Evolutionary conservation across 176 grass and related monocot genomes (phyloP), one percentile per base, ranked within the genome.

Genomic region (Sorghum bicolor): DNA sequence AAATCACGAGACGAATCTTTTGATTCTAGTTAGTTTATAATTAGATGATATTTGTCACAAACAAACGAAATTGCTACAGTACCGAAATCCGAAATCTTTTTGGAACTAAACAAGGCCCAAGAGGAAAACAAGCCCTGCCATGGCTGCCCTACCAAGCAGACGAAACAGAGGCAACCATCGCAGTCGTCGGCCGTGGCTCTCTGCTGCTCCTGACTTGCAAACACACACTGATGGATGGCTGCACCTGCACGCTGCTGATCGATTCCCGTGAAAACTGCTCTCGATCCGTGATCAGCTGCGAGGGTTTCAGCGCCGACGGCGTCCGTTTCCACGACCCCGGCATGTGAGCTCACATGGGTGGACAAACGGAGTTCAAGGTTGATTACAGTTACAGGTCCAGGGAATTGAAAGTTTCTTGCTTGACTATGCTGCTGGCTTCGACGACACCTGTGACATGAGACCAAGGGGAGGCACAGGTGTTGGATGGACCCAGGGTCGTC

Each of bases 321-420:
- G 44, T 52, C 74, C 14, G 6, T 76, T 83, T 57, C 69, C 16
- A 45, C 0, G 45, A 17, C 40, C 32, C 39, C 34, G 33, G 64
- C 88, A 86, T 77, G 83, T 89, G 88, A 77, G 65, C 53, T 72
- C 88, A 89, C 78, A 78, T 89, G 88, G 83, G 64, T 53, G 72
- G 83, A 81, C 72, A 69, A 84, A 31, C 11, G 62, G 61, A 44
- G 69, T 9, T 61, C 30, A 13, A 64, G 16, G 48, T 67, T 55
- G 55, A 25, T 17, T 60, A 24, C 55, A 5, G 32, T 52, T 15
- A 10, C 67, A 43, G 24, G 33, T 73, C 57, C 41, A 28, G 8
- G 71, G 48, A 45, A 55, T 55, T 22, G 2, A 55, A 45, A 66
- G 33, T 55, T 40, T 44, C 32, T 34, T 34, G 33, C 33, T 34